A percentile compares a stretch with the other conserved stretches of the same genome.
These are phyloP conservation scores for Aspergillus sergii DNA, from an alignment of 2,329 filamentous ascomycete species.

Conservation along the genomic window DNA sequence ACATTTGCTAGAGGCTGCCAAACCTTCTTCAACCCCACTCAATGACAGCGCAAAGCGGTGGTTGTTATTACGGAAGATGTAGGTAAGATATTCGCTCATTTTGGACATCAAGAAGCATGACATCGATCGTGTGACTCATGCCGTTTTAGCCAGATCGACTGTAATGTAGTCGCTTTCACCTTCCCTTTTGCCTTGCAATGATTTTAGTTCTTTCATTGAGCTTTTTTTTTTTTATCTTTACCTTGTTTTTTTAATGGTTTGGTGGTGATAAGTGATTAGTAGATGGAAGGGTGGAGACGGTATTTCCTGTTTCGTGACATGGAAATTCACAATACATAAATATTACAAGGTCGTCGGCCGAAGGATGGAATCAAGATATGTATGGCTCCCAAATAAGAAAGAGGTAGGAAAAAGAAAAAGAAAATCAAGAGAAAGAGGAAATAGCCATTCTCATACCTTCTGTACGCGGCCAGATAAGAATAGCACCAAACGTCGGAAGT, in stretches of 20 bases:
- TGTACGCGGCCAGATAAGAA: slow-evolving; percentile 5
- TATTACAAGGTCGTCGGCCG: not conserved
- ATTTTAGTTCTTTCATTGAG: not conserved
- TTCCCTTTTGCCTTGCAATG: not conserved
- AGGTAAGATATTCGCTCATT: slow-evolving; percentile 4
- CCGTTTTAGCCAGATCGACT: not conserved
- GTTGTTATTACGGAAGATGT: slow-evolving; percentile 5
- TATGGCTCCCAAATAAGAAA: not conserved
- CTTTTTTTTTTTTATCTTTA: not conserved
- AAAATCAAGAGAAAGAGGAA: not conserved
- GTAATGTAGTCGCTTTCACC: not conserved
- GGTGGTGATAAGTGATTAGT: no score
- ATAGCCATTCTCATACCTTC: not conserved
- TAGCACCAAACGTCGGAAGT: slow-evolving; percentile 11
- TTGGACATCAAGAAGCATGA: slow-evolving; percentile 13
- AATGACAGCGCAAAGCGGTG: not conserved
- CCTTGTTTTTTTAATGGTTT: no score
- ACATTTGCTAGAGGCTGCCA: slow-evolving; percentile 10
- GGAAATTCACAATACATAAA: not conserved
- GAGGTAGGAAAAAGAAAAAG: not conserved
- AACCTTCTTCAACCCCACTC: slow-evolving; percentile 7
- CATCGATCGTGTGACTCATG: slow-evolving; percentile 24
- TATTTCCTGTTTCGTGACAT: not conserved
- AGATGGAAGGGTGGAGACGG: not conserved
- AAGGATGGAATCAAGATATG: not conserved